A percentile compares a stretch with the other conserved stretches of the same genome.
These are phyloP conservation scores for Aspergillus bombycis DNA, from an alignment of 2,329 filamentous ascomycete genomes.

Conservation along the genomic window DNA sequence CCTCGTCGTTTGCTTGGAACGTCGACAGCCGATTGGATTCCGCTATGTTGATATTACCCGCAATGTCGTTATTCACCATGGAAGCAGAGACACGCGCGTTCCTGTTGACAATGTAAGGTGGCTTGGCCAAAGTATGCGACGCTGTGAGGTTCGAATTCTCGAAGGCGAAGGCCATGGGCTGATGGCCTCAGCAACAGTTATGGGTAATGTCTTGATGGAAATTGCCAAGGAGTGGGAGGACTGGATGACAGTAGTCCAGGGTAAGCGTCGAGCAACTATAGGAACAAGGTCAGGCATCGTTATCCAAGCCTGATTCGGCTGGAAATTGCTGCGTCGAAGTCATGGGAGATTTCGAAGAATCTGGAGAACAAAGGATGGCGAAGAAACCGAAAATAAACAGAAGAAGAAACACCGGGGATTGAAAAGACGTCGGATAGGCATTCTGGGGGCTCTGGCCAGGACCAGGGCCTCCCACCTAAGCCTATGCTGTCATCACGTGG, in stretches of 20 bases:
- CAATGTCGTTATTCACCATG: constrained; percentile 91
- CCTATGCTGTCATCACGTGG: not conserved
- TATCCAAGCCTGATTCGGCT: constrained; percentile 11
- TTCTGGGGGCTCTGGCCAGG: not conserved
- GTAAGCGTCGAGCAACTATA: constrained; percentile 41
- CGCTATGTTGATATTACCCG: constrained; percentile 94
- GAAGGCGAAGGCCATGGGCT: constrained; percentile 92
- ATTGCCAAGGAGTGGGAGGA: constrained; percentile 94
- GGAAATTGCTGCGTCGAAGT: not conserved
- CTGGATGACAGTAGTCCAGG: constrained; percentile 66
- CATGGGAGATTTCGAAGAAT: not conserved
- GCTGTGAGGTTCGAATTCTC: constrained; percentile 87
- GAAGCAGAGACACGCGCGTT: constrained; percentile 84
- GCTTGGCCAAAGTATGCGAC: constrained; percentile 90
- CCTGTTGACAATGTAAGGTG: constrained; percentile 94
- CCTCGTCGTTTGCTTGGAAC: constrained; percentile 87
- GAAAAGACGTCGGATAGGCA: not conserved
- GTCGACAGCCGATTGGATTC: constrained; percentile 89
- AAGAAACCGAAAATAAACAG: not conserved
- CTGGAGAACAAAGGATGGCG: not conserved
- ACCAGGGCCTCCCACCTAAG: not conserved
- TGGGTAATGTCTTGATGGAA: constrained; percentile 93
- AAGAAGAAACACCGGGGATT: not conserved
- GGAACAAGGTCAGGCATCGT: constrained; percentile 27
- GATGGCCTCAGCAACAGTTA: constrained; percentile 91